Percentiles rank a stretch among this genome's conserved stretches.
phyloP scores from a whole-genome alignment of 345 rosid genomes.

The Brassica incana region DNA sequence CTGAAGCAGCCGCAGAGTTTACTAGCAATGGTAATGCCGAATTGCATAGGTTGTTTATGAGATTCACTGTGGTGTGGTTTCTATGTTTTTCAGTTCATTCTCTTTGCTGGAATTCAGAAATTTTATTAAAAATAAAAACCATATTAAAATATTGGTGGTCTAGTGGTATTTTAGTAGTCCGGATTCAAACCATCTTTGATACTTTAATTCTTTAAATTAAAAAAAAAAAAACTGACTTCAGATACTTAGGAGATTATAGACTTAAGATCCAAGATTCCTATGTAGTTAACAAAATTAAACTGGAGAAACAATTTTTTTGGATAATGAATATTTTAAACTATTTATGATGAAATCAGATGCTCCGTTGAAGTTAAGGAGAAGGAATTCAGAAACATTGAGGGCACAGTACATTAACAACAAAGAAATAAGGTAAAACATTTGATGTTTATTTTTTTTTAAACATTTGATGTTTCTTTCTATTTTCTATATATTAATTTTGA shows the following conservation, averaged over 20 bases:
- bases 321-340: background rate
- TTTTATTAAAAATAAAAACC: background rate
- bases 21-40: conserved; percentile 36
- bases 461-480: no score
- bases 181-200: background rate
- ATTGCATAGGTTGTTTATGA: conserved; percentile 22
- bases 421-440: conserved; percentile 37
- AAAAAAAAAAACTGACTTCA: no score
- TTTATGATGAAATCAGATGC: conserved; percentile 15
- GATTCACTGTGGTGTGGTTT: background rate
- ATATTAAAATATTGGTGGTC: background rate
- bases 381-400: conserved; percentile 41
- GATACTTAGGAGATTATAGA: no score
- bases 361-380: conserved; percentile 35
- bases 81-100: conserved; percentile 6
- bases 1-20: conserved; percentile 35
- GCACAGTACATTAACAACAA: conserved; percentile 42
- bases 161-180: background rate
- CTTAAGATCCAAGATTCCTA: background rate
- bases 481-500: no score
- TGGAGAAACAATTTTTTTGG: background rate
- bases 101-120: conserved; percentile 8
- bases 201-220: no score
- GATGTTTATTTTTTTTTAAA: no score
- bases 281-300: background rate